Base-by-base conservation (phyloP, 805 yeast species). In the Saccharomycopsis sp. region DNA sequence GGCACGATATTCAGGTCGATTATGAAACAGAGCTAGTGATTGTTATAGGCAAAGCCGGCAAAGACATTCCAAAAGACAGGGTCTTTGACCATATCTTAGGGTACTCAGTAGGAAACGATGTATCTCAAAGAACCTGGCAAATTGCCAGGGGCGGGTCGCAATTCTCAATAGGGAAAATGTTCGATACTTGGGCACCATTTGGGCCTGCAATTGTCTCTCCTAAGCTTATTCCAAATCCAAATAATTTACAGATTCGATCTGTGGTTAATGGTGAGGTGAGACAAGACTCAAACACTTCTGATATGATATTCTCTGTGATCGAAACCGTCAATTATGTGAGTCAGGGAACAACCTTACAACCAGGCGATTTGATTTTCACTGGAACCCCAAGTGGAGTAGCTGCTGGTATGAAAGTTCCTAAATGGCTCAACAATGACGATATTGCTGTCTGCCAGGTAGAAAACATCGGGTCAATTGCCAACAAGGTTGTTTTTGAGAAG, bases 361-460 rank as follows among this genome's bases (percentile, higher is more conserved):
- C 83, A 1, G 85, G 85, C 49, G 83, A 79, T 63, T 61, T 81
- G 23, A 77, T 81, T 56, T 76, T 78, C 65, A 80, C 83, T 58
- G 85, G 85, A 3, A 81, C 85, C 3, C 85, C 85, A 8, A 68
- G 75, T 17, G 85, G 85, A 24, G 83, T 78, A 8, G 85, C 82
- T 3, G 70, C 74, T 66, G 83, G 83, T 3, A 68, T 72, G 63
- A 69, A 67, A 25, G 63, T 67, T 53, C 67, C 74, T 41, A 69
- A 65, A 63, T 80, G 76, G 74, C 68, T 80, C 35, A 65, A 68
- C 56, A 66, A 80, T 61, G 79, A 78, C 8, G 83, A 80, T 62
- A 69, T 67, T 1, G 75, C 77, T 15, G 75, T 71, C 55, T 72
- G 79, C 58, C 67, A 67, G 54, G 67, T 80, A 34, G 78, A 75